Percentiles rank a stretch among this genome's conserved stretches.
Evolutionary conservation across 1,284 basidiomycete species (phyloP).

Genomic region (Tilletia setariae): DNA sequence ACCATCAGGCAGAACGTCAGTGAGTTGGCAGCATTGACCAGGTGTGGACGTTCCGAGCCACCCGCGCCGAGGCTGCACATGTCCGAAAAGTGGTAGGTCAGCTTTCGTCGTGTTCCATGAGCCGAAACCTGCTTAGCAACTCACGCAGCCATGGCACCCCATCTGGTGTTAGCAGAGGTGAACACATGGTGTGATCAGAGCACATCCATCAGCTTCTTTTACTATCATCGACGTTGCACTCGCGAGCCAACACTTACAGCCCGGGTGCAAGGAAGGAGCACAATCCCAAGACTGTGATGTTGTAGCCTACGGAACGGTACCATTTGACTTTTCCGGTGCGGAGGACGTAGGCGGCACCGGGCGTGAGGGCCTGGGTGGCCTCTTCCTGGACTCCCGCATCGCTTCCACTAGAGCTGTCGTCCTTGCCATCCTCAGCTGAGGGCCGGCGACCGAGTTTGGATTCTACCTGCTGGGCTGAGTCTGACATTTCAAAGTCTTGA

Average conservation of each 20-base stretch:
- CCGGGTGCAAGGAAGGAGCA: conserved; percentile 48
- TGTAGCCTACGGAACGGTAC: conserved; percentile 39
- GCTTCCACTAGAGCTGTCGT: background rate
- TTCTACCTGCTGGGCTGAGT: no score
- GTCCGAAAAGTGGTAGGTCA: background rate
- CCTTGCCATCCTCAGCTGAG: no score
- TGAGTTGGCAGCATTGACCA: conserved; percentile 55
- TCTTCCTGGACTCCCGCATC: conserved; percentile 5
- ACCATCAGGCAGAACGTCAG: conserved; percentile 39
- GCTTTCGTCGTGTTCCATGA: background rate
- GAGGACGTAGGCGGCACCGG: conserved; percentile 4
- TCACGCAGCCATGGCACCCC: conserved; percentile 47
- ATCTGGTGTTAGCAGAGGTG: conserved; percentile 20
- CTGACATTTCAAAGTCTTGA: no score
- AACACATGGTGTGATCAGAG: background rate
- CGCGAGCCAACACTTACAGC: background rate
- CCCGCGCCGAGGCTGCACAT: conserved; percentile 44
- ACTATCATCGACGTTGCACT: no score
- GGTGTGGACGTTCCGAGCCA: conserved; percentile 38
- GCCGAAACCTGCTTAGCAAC: no score
- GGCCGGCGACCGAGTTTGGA: no score
- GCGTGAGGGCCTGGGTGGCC: background rate
- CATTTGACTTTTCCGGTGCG: conserved; percentile 16
- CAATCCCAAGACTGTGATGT: conserved; percentile 51
- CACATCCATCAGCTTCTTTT: background rate